These are phyloP conservation scores for Aspergillus chevalieri DNA, from an alignment of 2,329 filamentous ascomycete genomes.

Conservation along the genomic window DNA sequence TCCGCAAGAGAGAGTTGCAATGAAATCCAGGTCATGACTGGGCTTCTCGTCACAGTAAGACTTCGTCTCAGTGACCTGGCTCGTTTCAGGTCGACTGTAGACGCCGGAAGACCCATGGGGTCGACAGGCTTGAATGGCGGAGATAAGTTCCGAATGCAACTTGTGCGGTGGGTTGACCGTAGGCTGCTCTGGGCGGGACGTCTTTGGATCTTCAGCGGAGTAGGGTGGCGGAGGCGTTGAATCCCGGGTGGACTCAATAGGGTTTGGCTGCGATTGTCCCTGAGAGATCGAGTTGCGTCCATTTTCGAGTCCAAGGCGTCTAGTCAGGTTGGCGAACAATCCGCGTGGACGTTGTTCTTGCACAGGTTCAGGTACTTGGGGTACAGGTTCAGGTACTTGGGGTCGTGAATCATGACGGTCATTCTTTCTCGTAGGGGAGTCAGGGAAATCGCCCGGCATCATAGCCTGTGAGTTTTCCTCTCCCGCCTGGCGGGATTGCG, in stretches of 20 bases:
- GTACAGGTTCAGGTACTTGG: slow-evolving; percentile 14
- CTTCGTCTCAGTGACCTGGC: slow-evolving; percentile 70
- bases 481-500: slow-evolving; percentile 16
- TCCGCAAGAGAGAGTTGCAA: slow-evolving; percentile 62
- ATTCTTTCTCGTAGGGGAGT: slow-evolving; percentile 52
- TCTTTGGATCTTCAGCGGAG: slow-evolving; percentile 28
- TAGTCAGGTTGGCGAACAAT: slow-evolving; percentile 63
- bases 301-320: slow-evolving; percentile 61
- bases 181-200: slow-evolving; percentile 25
- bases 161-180: slow-evolving; percentile 34
- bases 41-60: slow-evolving; percentile 79
- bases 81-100: slow-evolving; percentile 66
- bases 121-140: slow-evolving; percentile 71
- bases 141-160: slow-evolving; percentile 52
- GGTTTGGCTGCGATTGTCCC: slow-evolving; percentile 18
- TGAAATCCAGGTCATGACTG: slow-evolving; percentile 65
- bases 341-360: slow-evolving; percentile 46
- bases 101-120: slow-evolving; percentile 67
- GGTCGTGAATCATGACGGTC: slow-evolving; percentile 13
- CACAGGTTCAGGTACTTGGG: slow-evolving; percentile 14
- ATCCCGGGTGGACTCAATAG: slow-evolving; percentile 14
- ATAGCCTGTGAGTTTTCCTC: slow-evolving; percentile 32
- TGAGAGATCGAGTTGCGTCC: slow-evolving; percentile 23
- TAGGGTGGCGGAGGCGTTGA: slow-evolving; percentile 36
- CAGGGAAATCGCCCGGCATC: slow-evolving; percentile 71